Percentiles rank a stretch among this genome's conserved stretches.
These are phyloP conservation scores for Rubus parviflorus DNA, from an alignment of 306 rosid genomes.

Conservation along the genomic window DNA sequence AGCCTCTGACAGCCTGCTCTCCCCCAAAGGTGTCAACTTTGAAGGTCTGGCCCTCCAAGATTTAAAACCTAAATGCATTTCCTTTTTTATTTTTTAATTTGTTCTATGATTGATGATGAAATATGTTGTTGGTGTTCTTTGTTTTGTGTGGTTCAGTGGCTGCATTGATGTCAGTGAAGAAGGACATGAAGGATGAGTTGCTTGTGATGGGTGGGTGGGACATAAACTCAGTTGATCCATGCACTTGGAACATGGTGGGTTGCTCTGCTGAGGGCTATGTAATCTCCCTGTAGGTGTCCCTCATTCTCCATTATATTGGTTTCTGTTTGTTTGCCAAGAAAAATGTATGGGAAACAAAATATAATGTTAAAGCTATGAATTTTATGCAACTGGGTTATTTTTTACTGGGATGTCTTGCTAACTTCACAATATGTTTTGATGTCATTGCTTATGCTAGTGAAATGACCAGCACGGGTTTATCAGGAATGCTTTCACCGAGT, in stretches of 20 bases:
- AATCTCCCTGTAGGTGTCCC: conserved; percentile 65
- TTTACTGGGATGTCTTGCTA: conserved; percentile 9
- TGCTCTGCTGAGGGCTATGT: conserved; percentile 83
- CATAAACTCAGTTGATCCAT: conserved; percentile 93
- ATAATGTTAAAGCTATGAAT: neutral
- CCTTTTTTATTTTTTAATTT: neutral
- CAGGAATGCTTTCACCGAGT: conserved; percentile 77
- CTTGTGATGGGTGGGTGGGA: conserved; percentile 83
- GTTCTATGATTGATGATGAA: neutral
- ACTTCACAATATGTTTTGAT: neutral
- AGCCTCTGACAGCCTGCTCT: conserved; percentile 64
- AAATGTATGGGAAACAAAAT: too few relatives aligned
- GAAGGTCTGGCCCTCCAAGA: conserved; percentile 60
- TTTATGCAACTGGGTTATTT: neutral
- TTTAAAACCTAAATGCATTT: conserved; percentile 6
- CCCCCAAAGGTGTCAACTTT: conserved; percentile 95
- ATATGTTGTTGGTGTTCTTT: neutral
- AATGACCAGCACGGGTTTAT: conserved; percentile 72
- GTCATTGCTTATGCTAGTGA: conserved; percentile 52
- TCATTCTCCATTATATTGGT: neutral
- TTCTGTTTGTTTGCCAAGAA: conserved; percentile 9
- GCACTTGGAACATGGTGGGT: conserved; percentile 91
- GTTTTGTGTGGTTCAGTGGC: conserved; percentile 56
- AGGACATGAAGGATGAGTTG: conserved; percentile 59
- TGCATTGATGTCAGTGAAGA: conserved; percentile 94